Percentiles rank a stretch among this genome's conserved stretches.
Evolutionary conservation across 2,329 filamentous ascomycete species (phyloP).

Genomic region (Amesomyces nigricolor): DNA sequence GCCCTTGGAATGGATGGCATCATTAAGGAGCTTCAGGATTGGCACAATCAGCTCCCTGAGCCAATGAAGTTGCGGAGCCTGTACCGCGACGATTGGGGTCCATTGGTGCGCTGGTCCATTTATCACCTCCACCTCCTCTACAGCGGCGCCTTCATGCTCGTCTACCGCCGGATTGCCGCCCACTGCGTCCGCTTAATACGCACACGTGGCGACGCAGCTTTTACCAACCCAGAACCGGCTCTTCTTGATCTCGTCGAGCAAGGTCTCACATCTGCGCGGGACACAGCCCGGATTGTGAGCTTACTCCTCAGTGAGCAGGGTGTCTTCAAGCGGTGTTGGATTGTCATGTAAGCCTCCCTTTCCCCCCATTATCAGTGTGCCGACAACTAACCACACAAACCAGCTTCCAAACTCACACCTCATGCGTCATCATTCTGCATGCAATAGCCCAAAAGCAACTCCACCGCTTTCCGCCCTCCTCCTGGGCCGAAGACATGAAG

Average conservation of each 20-base stretch:
- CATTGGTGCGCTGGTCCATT: constrained; percentile 23
- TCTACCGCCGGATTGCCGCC: constrained; percentile 30
- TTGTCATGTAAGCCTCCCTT: constrained; percentile 29
- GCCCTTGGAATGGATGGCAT: constrained; percentile 27
- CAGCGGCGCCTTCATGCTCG: constrained; percentile 30
- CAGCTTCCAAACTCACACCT: constrained; percentile 31
- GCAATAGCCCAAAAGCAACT: constrained; percentile 29
- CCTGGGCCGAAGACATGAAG: constrained; percentile 28
- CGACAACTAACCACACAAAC: background rate
- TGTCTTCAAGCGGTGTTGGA: constrained; percentile 28
- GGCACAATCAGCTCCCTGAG: constrained; percentile 28
- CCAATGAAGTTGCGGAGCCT: constrained; percentile 25
- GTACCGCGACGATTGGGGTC: constrained; percentile 13
- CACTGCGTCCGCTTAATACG: constrained; percentile 22
- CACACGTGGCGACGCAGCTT: background rate
- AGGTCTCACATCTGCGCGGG: constrained; percentile 27
- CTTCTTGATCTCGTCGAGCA: constrained; percentile 20
- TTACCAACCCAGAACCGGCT: background rate
- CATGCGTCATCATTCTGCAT: constrained; percentile 30
- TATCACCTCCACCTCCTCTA: constrained; percentile 32
- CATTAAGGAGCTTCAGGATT: constrained; percentile 28
- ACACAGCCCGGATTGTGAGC: constrained; percentile 26
- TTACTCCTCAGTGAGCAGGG: constrained; percentile 23
- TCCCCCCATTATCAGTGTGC: background rate
- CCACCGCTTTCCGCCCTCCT: constrained; percentile 23